A percentile compares a stretch with the other conserved stretches of the same genome.
Evolutionary conservation across 176 grass and related monocot genomes (phyloP).

Genomic region (sorghum (Sorghum bicolor)): DNA sequence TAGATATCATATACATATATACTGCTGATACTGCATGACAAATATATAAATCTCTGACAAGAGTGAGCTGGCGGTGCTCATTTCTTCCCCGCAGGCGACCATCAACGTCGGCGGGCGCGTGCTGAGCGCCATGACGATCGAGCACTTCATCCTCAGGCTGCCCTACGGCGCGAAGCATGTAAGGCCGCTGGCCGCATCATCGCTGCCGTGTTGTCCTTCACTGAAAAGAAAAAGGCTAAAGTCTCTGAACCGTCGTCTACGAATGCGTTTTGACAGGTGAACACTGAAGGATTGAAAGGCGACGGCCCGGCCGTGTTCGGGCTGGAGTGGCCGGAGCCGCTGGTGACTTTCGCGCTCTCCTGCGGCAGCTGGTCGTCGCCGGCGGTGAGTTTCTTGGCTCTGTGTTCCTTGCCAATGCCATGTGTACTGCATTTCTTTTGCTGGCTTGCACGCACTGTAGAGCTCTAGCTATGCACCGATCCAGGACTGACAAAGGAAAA

Average conservation of each 20-base stretch:
- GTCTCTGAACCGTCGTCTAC: neutral
- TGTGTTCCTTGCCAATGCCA: neutral
- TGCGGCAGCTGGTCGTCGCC: slow-evolving; percentile 83
- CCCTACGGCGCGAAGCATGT: slow-evolving; percentile 62
- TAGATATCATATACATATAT: neutral
- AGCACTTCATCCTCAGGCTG: slow-evolving; percentile 76
- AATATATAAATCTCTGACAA: neutral
- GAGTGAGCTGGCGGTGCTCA: neutral
- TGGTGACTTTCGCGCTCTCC: slow-evolving; percentile 67
- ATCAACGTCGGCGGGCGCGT: slow-evolving; percentile 73
- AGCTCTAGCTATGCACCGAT: neutral
- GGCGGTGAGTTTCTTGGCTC: slow-evolving; percentile 45
- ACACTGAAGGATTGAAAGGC: slow-evolving; percentile 28
- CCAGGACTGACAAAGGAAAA: neutral
- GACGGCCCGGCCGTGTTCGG: slow-evolving; percentile 34
- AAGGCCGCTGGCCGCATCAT: slow-evolving; percentile 10
- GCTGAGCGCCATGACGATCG: slow-evolving; percentile 79
- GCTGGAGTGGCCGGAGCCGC: slow-evolving; percentile 69
- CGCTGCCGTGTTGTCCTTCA: neutral
- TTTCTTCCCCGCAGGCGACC: slow-evolving; percentile 45
- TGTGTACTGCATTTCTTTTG: neutral
- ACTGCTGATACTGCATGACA: neutral
- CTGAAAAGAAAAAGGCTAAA: neutral
- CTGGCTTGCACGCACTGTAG: neutral
- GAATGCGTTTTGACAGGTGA: slow-evolving; percentile 26